Evolutionary conservation across 768 basidiomycete genomes (phyloP), one percentile per base, ranked within the genome.

Genomic region (Tephrocybe sp.): DNA sequence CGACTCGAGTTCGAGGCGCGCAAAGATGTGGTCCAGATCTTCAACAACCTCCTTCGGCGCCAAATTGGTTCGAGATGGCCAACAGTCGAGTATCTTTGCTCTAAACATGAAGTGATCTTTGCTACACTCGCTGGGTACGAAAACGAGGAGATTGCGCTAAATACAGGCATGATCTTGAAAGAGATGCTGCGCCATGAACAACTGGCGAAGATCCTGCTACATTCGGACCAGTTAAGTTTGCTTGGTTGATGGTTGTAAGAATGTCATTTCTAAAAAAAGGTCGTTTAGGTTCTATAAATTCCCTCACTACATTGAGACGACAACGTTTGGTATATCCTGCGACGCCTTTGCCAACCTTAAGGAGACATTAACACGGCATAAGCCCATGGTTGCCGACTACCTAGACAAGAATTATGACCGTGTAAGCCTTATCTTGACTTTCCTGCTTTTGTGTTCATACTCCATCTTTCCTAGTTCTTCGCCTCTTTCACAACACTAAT

Each of bases 281-380:
- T 48, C 16, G 10, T 17, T 9, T 66, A 96, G 95, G 63, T 98
- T 99, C 69, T 98, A 98, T 75, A 87, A 83, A 54, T 99, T 94
- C 71, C 92, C 95, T 16, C 84, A 91, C 63, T 95, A 94, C 69
- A 98, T 99, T 62, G 97, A 99, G 72, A 87, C 89, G 23, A 96
- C 95, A 4, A 97, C 95, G 16, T 99, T 99, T 63, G 96, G 97
- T 7, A 92, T 98, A 54, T 98, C 96, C 0, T 98, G 95, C 58
- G 97, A 98, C 66, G 96, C 96, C 3, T 97, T 97, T 61, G 90
- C 92, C 13, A 98, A 97, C 67, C 79, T 98, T 67, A 98, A 98
- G 78, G 97, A 98, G 71, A 95, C 92, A 4, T 75, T 99, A 33
- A 98, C 97, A 20, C 81, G 92, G 56, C 97, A 99, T 69, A 99